Base-by-base conservation (phyloP, 306 rosid genomes). In the Sicyos baderoa region DNA sequence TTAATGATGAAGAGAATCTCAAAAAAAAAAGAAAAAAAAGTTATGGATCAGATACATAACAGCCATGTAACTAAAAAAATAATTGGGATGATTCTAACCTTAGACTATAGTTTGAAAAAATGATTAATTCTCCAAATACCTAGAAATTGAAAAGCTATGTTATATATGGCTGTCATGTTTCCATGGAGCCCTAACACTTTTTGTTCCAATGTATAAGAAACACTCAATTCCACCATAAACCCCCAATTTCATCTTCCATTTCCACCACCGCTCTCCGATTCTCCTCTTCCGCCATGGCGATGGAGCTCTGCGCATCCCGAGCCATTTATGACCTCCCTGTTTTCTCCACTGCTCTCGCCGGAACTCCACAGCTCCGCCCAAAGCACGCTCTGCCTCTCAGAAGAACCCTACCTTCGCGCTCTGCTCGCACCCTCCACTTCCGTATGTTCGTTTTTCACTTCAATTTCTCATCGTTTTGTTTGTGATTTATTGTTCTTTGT, bases 381-480 rank as follows among this genome's bases (percentile, higher is more conserved):
- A 67, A 1, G 4, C 22, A 0, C 19, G 23, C 44, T 7, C 37
- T 67, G 23, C 44, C 53, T 47, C 44, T 67, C 37, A 23, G 3
- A 14, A 23, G 22, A 0, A 2, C 72, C 16, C 11, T 47, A 1
- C 0, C 44, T 14, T 67, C 57, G 9, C 23, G 42, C 22, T 23
- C 3, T 45, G 0, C 53, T 3, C 13, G 37, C 11, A 0, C 7
- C 53, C 12, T 64, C 7, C 35, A 21, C 37, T 64, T 15, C 13
- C 54, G 72, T 67, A 67, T 67, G 72, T 67, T 67, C 44, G 23
- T 44, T 6, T 8, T 16, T 25, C 72, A 4, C 23, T 47, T 7
- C 18, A 40, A 5, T 27, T 18, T 57, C 67, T n/a, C 7, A 15
- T 35, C 62, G 6, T 21, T 18, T 42, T 7, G 27, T 61, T 62